Evolutionary conservation across 1,284 basidiomycete species (phyloP), one percentile per base, ranked within the genome.

Genomic region (Athelia sp.): DNA sequence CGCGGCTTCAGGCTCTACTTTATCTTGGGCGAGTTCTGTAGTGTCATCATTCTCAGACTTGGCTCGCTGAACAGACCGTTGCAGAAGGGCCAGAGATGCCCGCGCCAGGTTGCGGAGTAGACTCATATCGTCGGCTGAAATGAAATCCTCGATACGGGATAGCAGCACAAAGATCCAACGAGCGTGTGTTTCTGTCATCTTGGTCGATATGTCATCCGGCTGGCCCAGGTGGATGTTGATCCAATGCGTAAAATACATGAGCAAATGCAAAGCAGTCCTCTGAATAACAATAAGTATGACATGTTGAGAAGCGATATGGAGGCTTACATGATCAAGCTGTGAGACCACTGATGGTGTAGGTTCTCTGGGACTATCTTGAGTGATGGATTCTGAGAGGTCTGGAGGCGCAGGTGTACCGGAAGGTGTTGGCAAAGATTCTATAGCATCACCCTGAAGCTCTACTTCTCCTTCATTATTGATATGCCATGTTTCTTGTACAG

Each of bases 131-230:
- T 92, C 88, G 14, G 86, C 81, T 32, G 82, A 78, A 26, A 95
- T 69, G 29, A 81, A 74, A 13, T 82, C 76, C 49, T 93, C 90
- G 18, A 94, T 70, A 42, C 82, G 76, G 15, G 85, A 73, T 14
- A 98, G 75, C 40, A 95, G 76, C 2, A 79, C 76, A 64, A 96
- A 93, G 43, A 93, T 82, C 93, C 94, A 97, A 29, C 79, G 80
- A 2, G 82, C 79, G 60, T 95, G 90, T 19, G 75, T 70, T 47
- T 81, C 73, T 3, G 81, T 81, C 23, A 87, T 73, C 17, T 72
- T 67, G 46, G 71, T 70, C 18, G 66, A 59, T 24, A 67, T 63
- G 26, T 66, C 55, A 29, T 66, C 63, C 23, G 71, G 69, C 49
- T 72, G 64, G 44, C 80, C 74, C 10, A 87, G 59, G 51, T 87